Percentiles rank a stretch among this genome's conserved stretches.
These are phyloP conservation scores for Phaffomyces thermotolerans DNA, from an alignment of 805 yeast genomes.

Conservation along the genomic window DNA sequence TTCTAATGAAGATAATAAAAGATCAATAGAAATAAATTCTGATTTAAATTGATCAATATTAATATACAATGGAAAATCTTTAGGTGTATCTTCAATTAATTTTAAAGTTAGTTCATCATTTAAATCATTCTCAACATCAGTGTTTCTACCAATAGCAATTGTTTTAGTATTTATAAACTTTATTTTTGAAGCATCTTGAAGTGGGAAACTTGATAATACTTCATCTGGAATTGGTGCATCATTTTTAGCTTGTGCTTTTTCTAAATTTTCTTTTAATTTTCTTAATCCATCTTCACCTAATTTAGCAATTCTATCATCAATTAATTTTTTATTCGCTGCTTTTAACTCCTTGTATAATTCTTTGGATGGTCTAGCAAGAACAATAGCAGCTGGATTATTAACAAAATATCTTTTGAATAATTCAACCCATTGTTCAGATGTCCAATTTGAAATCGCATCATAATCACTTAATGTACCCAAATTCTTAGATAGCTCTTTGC, in stretches of 20 bases:
- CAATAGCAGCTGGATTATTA: conserved; percentile 53
- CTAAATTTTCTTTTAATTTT: conserved; percentile 42
- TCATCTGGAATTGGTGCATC: conserved; percentile 71
- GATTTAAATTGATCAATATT: conserved; percentile 78
- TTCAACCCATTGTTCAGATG: conserved; percentile 56
- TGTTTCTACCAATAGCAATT: conserved; percentile 49
- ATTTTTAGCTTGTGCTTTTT: conserved; percentile 58
- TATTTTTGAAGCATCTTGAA: conserved; percentile 71
- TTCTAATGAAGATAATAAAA: conserved; percentile 49
- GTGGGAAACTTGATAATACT: conserved; percentile 52
- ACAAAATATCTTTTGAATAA: conserved; percentile 48
- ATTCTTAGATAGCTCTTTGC: conserved; percentile 50
- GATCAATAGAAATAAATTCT: conserved; percentile 63
- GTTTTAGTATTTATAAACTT: conserved; percentile 63
- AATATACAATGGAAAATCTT: conserved; percentile 55
- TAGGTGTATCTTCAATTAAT: conserved; percentile 29
- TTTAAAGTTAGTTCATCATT: conserved; percentile 22
- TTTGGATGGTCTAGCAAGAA: conserved; percentile 68
- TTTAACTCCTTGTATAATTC: conserved; percentile 47
- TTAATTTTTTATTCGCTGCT: conserved; percentile 39
- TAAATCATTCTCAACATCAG: conserved; percentile 27
- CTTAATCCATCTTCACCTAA: conserved; percentile 57
- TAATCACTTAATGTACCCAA: conserved; percentile 51
- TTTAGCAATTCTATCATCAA: conserved; percentile 40
- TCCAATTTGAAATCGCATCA: conserved; percentile 48